Evolutionary conservation across 148 eudicot genomes (phyloP), one percentile per base, ranked within the genome.

Genomic region (Amaranthus cruentus): DNA sequence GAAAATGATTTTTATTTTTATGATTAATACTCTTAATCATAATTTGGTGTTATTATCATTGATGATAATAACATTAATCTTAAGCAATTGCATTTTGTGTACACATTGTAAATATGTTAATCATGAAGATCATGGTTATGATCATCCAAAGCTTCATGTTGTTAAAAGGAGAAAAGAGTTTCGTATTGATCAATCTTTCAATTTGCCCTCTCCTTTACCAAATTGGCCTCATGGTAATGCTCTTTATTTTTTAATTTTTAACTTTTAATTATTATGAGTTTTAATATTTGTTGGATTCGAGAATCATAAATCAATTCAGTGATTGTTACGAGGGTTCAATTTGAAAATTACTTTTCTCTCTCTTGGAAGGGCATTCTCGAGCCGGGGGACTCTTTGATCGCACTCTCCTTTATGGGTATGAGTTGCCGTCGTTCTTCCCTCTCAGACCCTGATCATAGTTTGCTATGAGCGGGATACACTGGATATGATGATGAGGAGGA

Each of bases 141-240:
- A 58, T 38, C 13, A 5, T 59, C 66, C 4, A 4, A 75, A 66
- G 62, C 57, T 78, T 72, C 72, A 72, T 72, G 6, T 43, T 76
- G 73, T 60, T 66, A 69, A 62, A 9, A 79, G 58, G 46, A 70
- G 52, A 49, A 49, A 6, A 12, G 28, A 43, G 4, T 80, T 80
- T 56, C 68, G 70, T 7, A 80, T 71, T 71, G 59, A 80, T 7
- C 52, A 71, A 1, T 9, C 72, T 10, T 83, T 83, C 80, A 67
- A 77, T 13, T 76, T 83, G 9, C 83, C 83, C 9, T 75, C 81
- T 66, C 76, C 83, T 9, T 49, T 77, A 11, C 86, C 86, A 2
- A 4, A 9, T 55, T 83, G 78, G 76, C 83, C 86, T 0, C 62
- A 53, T 52, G 85, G 85, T 76, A 79, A 9, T 11, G 38, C 3